These are phyloP conservation scores for Babesia ovata DNA, from an alignment of 169 alveolate species.

Conservation along the genomic window DNA sequence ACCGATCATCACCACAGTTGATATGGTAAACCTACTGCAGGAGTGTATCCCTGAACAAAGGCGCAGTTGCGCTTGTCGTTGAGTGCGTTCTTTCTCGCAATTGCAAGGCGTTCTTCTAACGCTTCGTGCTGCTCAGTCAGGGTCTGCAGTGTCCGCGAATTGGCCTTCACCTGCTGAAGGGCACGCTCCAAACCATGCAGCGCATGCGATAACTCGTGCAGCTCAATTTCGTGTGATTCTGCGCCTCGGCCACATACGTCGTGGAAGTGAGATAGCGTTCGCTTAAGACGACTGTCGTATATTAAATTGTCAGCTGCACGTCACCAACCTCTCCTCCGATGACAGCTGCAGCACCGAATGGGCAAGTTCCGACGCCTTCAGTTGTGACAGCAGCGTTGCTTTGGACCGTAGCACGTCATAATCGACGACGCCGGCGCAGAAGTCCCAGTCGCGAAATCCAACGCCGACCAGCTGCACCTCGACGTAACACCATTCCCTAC, in stretches of 20 bases:
- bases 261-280: slow-evolving; percentile 47
- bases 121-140: slow-evolving; percentile 30
- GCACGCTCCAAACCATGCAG: slow-evolving; percentile 62
- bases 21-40: slow-evolving; percentile 32
- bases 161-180: slow-evolving; percentile 57
- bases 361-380: slow-evolving; percentile 51
- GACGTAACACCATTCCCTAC: slow-evolving; percentile 90
- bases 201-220: slow-evolving; percentile 25
- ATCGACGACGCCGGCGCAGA: slow-evolving; percentile 82
- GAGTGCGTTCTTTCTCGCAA: slow-evolving; percentile 38
- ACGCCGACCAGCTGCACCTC: slow-evolving; percentile 89
- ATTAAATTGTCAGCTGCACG: background rate
- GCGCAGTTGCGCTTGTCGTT: slow-evolving; percentile 55
- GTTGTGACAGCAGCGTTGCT: slow-evolving; percentile 59
- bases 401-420: slow-evolving; percentile 80
- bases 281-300: slow-evolving; percentile 37
- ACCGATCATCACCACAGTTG: background rate
- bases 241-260: slow-evolving; percentile 59
- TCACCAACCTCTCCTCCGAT: slow-evolving; percentile 45
- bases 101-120: slow-evolving; percentile 43
- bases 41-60: slow-evolving; percentile 67
- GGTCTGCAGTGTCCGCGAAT: slow-evolving; percentile 23
- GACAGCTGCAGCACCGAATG: slow-evolving; percentile 48
- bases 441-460: slow-evolving; percentile 90
- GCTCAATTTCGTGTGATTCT: slow-evolving; percentile 28